Evolutionary conservation across 805 yeast species (phyloP).

Genomic region (Zygosaccharomyces kombuchaensis): DNA sequence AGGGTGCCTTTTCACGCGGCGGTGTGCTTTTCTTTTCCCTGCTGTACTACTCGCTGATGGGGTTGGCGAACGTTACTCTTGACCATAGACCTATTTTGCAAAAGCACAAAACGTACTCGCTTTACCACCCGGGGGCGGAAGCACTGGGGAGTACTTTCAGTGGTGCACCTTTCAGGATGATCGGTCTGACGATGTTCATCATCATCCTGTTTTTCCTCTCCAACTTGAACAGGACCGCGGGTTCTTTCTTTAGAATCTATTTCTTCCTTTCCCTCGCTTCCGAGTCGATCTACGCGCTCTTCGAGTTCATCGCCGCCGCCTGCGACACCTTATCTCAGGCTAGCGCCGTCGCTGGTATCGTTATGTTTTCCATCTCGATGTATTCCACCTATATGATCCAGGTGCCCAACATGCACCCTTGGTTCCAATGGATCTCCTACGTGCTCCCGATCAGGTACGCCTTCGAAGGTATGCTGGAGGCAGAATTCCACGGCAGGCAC

Average conservation of each 20-base stretch:
- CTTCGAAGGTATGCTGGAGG: slow-evolving; percentile 57
- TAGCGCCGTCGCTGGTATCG: slow-evolving; percentile 51
- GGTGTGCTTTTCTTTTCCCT: slow-evolving; percentile 50
- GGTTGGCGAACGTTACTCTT: slow-evolving; percentile 56
- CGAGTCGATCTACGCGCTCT: slow-evolving; percentile 37
- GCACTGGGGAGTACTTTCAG: slow-evolving; percentile 59
- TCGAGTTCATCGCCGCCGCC: slow-evolving; percentile 50
- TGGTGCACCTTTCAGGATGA: slow-evolving; percentile 57
- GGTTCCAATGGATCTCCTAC: slow-evolving; percentile 62
- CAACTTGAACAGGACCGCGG: slow-evolving; percentile 44
- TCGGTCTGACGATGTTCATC: slow-evolving; percentile 42
- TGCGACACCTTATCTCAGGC: slow-evolving; percentile 49
- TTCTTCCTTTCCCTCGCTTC: slow-evolving; percentile 36
- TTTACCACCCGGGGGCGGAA: slow-evolving; percentile 72
- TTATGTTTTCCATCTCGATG: slow-evolving; percentile 44
- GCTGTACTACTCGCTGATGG: slow-evolving; percentile 52
- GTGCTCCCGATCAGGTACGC: slow-evolving; percentile 50
- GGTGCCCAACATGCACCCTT: slow-evolving; percentile 53
- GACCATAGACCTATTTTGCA: slow-evolving; percentile 62
- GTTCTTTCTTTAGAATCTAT: slow-evolving; percentile 49
- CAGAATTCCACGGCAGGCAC: slow-evolving; percentile 51
- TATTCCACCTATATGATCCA: slow-evolving; percentile 65
- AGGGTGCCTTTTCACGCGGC: slow-evolving; percentile 50
- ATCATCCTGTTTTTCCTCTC: slow-evolving; percentile 56
- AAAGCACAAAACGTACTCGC: slow-evolving; percentile 67